These are phyloP conservation scores for Carex scoparia DNA, from an alignment of 176 grass and related monocot species.

Conservation along the genomic window DNA sequence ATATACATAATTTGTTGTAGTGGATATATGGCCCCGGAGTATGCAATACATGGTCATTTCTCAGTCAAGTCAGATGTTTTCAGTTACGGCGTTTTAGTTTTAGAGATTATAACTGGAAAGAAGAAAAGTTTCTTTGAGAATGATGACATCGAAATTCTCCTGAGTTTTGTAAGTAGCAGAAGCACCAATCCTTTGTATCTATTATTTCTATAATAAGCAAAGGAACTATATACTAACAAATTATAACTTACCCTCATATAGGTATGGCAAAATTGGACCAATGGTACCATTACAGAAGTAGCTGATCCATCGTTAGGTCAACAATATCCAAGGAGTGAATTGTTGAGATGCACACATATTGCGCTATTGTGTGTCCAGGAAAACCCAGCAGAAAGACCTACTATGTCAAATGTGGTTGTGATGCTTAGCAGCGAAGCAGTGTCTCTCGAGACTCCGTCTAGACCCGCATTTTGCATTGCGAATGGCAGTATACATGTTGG, in stretches of 20 bases:
- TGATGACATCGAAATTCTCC: conserved; percentile 6
- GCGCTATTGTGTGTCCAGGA: conserved; percentile 30
- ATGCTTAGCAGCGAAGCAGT: conserved; percentile 31
- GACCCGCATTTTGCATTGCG: conserved; percentile 26
- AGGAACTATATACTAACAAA: background rate
- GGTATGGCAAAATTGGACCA: conserved; percentile 27
- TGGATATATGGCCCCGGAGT: conserved; percentile 38
- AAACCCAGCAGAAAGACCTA: conserved; percentile 22
- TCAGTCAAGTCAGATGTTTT: conserved; percentile 33
- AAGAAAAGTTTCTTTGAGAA: conserved; percentile 13
- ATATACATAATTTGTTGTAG: background rate
- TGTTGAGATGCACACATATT: conserved; percentile 30
- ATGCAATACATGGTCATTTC: conserved; percentile 14
- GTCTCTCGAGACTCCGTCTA: conserved; percentile 8
- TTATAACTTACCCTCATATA: background rate
- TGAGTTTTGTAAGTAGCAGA: conserved; percentile 26
- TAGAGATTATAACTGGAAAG: conserved; percentile 28
- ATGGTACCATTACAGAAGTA: background rate
- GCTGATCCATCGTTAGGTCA: conserved; percentile 24
- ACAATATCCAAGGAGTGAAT: conserved; percentile 9
- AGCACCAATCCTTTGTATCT: background rate
- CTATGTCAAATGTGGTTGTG: conserved; percentile 21
- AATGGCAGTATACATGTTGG: background rate
- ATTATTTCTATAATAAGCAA: background rate
- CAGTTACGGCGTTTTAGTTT: conserved; percentile 27